A percentile compares a stretch with the other conserved stretches of the same genome.
Conservation (phyloP, 805 yeast species). For the Sugiyamaella valdiviana region DNA sequence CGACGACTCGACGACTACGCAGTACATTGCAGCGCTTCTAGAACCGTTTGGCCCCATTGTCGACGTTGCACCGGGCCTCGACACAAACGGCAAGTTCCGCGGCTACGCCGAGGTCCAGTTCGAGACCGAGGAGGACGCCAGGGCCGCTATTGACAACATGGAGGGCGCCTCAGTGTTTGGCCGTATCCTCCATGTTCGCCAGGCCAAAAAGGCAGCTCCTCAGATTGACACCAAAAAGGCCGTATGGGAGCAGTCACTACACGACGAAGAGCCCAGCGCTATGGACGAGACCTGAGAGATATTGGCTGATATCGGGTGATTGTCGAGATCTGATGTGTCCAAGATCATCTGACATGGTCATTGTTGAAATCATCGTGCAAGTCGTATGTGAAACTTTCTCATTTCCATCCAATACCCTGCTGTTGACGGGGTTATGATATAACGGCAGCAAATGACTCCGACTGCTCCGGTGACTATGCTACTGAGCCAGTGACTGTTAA, state of each 20-base stretch:
- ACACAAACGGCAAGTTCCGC: conserved; percentile 11
- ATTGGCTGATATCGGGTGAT: too few relatives aligned
- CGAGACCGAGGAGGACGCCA: conserved; percentile 29
- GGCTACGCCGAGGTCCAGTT: conserved; percentile 27
- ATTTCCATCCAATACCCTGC: too few relatives aligned
- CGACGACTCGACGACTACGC: conserved; percentile 17
- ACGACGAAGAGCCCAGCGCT: not conserved
- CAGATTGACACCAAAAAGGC: conserved; percentile 16
- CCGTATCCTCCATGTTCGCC: conserved; percentile 21
- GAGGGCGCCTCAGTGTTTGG: conserved; percentile 26
- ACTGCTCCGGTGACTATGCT: too few relatives aligned
- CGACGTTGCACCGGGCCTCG: conserved; percentile 18
- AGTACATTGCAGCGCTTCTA: conserved; percentile 22
- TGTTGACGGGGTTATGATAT: too few relatives aligned
- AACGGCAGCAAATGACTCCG: too few relatives aligned
- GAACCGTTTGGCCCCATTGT: conserved; percentile 31
- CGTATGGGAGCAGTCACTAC: conserved; percentile 14
- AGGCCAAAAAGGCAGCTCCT: conserved; percentile 16
- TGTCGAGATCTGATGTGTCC: too few relatives aligned
- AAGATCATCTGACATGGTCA: too few relatives aligned
- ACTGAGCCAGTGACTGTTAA: too few relatives aligned
- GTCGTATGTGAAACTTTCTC: too few relatives aligned
- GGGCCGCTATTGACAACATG: conserved; percentile 32
- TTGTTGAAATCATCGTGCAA: too few relatives aligned
- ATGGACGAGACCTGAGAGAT: not conserved